Evolutionary conservation across 2,329 filamentous ascomycete species (phyloP).

Genomic region (Colletotrichum sp.): DNA sequence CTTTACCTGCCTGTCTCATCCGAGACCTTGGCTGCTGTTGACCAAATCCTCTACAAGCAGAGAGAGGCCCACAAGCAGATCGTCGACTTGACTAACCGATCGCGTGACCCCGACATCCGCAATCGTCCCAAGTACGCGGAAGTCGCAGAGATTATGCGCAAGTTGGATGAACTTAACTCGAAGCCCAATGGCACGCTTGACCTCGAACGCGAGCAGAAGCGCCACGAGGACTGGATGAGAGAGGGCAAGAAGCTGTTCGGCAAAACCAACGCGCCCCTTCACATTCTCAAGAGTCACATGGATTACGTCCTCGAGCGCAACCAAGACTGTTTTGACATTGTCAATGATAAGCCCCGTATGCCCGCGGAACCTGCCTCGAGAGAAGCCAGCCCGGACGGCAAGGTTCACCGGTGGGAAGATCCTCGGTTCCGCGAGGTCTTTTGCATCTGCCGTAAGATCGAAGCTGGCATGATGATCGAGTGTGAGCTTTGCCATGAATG

Average conservation of each 20-base stretch:
- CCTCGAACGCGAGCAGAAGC: constrained; percentile 90
- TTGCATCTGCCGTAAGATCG: constrained; percentile 91
- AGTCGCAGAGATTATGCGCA: constrained; percentile 88
- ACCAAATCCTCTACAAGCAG: constrained; percentile 94
- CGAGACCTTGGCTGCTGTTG: constrained; percentile 81
- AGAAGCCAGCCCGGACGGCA: constrained; percentile 68
- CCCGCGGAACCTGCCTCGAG: constrained; percentile 92
- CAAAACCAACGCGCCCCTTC: constrained; percentile 94
- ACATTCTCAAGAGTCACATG: constrained; percentile 95
- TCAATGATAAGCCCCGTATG: constrained; percentile 81
- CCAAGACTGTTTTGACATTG: constrained; percentile 86
- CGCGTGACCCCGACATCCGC: constrained; percentile 74
- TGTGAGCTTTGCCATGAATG: constrained; percentile 98
- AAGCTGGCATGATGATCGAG: constrained; percentile 99
- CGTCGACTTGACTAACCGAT: constrained; percentile 78
- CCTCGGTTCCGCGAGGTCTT: constrained; percentile 80
- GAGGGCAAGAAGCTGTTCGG: constrained; percentile 97
- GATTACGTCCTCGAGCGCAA: constrained; percentile 92
- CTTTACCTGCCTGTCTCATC: constrained; percentile 78
- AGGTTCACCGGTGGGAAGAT: constrained; percentile 63
- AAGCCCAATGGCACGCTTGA: constrained; percentile 92
- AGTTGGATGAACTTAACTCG: constrained; percentile 86
- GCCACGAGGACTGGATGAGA: constrained; percentile 99
- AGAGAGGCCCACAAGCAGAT: constrained; percentile 93
- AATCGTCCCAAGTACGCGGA: constrained; percentile 88